Evolutionary conservation across 257 asterid genomes (phyloP).

Genomic region (Gentiana straminea): DNA sequence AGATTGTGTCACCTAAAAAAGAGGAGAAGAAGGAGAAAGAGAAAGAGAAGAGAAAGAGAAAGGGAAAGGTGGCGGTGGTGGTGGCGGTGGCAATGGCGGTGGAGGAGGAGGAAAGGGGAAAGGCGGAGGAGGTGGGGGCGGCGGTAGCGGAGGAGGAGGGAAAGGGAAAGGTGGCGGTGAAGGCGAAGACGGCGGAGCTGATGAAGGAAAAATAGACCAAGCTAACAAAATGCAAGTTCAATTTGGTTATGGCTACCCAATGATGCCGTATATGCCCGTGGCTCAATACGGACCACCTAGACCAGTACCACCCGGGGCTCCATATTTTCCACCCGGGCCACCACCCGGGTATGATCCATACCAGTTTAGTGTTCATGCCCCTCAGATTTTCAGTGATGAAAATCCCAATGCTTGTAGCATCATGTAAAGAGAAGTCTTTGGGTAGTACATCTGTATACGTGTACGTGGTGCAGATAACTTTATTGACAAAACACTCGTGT

Average conservation of each 20-base stretch:
- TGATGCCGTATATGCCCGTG: constrained; percentile 4
- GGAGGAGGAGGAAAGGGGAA: too few species aligned
- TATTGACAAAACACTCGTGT: too few species aligned
- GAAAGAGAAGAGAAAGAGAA: constrained; percentile 14
- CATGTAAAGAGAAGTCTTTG: constrained; percentile 16
- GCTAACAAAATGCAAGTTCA: constrained; percentile 19
- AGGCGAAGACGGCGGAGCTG: background rate
- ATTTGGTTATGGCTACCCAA: constrained; percentile 5
- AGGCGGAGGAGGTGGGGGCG: too few species aligned
- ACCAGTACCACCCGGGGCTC: too few species aligned
- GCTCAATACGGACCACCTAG: background rate
- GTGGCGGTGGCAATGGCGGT: too few species aligned
- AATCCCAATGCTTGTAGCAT: constrained; percentile 32
- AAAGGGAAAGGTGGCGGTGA: too few species aligned
- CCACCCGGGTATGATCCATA: too few species aligned
- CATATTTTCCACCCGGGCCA: too few species aligned
- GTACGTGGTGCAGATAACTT: too few species aligned
- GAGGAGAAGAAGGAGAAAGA: constrained; percentile 37
- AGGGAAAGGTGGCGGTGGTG: constrained; percentile 7
- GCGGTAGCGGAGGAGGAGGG: too few species aligned
- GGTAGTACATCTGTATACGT: too few species aligned
- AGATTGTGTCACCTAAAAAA: constrained; percentile 50
- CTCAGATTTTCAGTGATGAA: constrained; percentile 35
- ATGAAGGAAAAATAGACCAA: constrained; percentile 6
- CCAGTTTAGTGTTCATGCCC: constrained; percentile 16